A percentile compares a stretch with the other conserved stretches of the same genome.
Evolutionary conservation across 352 stramenopile genomes (phyloP).

Genomic region (Globisporangium apiculatum): DNA sequence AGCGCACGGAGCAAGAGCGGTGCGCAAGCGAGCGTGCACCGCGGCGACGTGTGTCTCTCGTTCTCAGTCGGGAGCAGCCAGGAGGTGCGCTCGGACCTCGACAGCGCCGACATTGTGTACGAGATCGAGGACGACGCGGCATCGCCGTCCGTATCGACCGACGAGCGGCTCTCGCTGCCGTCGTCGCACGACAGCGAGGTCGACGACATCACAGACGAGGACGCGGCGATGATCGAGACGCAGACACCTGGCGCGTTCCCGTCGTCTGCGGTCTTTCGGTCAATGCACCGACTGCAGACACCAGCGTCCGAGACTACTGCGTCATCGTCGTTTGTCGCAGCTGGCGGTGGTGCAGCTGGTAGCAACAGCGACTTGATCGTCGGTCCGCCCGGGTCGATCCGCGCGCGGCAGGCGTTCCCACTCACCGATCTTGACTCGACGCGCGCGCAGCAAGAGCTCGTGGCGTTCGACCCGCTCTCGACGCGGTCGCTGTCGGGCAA

Average conservation of each 20-base stretch:
- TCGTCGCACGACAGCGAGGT: conserved; percentile 31
- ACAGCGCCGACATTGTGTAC: conserved; percentile 25
- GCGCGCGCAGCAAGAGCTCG: conserved; percentile 41
- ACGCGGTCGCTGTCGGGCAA: conserved; percentile 44
- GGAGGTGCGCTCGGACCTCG: conserved; percentile 60
- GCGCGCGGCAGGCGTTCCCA: conserved; percentile 35
- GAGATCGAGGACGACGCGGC: conserved; percentile 21
- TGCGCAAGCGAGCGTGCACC: conserved; percentile 50
- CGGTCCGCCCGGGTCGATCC: conserved; percentile 26
- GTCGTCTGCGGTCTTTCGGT: conserved; percentile 41
- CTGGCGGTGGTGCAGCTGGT: conserved; percentile 7
- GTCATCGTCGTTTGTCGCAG: conserved; percentile 9
- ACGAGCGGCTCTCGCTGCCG: conserved; percentile 16
- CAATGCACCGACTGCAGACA: conserved; percentile 63
- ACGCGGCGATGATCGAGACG: conserved; percentile 22
- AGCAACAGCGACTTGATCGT: conserved; percentile 16
- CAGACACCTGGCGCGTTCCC: conserved; percentile 37
- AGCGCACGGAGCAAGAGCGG: conserved; percentile 36
- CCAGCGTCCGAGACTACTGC: conserved; percentile 24
- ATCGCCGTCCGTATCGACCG: conserved; percentile 19
- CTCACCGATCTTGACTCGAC: conserved; percentile 48
- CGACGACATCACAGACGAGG: conserved; percentile 36
- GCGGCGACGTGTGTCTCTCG: conserved; percentile 66
- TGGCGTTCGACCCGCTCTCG: conserved; percentile 56
- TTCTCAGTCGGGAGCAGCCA: conserved; percentile 84